These are phyloP conservation scores for Trypanosoma rangeli DNA, from an alignment of 208 protist species.

Conservation along the genomic window DNA sequence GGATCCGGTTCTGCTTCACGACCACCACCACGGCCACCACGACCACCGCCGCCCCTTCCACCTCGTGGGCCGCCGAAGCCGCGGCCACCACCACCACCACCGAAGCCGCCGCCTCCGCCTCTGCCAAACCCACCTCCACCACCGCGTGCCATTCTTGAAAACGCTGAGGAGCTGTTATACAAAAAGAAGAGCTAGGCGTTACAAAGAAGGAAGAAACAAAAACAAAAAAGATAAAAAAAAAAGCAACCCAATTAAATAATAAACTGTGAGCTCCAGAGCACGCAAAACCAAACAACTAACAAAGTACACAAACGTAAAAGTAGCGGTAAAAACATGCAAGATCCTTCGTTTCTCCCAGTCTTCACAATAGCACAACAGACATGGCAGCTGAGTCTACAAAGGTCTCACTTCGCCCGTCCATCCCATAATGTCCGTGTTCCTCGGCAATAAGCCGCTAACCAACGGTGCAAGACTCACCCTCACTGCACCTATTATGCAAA, in stretches of 20 bases:
- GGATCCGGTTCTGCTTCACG: slow-evolving; percentile 76
- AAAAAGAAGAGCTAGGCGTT: neutral
- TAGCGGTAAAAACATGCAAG: neutral
- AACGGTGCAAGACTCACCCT: neutral
- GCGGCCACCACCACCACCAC: slow-evolving; percentile 21
- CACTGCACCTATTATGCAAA: neutral
- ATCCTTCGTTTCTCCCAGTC: neutral
- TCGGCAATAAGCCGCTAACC: neutral
- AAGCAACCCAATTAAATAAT: neutral
- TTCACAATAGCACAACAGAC: neutral
- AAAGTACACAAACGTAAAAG: neutral
- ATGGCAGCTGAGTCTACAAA: neutral
- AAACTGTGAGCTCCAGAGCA: too few species aligned
- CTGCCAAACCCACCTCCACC: slow-evolving; percentile 47
- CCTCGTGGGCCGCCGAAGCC: slow-evolving; percentile 38
- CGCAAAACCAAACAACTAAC: too few species aligned
- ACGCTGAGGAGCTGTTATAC: neutral
- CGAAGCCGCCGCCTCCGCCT: slow-evolving; percentile 23
- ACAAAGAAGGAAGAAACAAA: neutral
- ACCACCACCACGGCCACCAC: slow-evolving; percentile 74
- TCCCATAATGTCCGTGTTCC: neutral
- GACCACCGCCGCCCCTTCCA: slow-evolving; percentile 42
- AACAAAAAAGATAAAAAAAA: slow-evolving; percentile 3
- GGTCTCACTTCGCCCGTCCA: neutral
- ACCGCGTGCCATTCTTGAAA: neutral